These are phyloP conservation scores for Pyrrhoderma noxium DNA, from an alignment of 1,284 basidiomycete species.

Conservation along the genomic window DNA sequence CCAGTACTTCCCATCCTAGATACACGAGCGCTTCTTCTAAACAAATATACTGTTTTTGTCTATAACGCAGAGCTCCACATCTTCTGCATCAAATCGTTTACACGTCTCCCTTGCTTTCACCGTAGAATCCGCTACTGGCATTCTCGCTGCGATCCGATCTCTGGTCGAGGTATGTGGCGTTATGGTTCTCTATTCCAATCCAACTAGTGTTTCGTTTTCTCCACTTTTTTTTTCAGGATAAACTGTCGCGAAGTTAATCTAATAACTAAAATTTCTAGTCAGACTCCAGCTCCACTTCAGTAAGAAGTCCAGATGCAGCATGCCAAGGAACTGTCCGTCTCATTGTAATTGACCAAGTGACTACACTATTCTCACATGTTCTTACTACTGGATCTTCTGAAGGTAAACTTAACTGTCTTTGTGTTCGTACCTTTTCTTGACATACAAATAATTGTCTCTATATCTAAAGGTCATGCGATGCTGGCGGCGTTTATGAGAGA, in stretches of 20 bases:
- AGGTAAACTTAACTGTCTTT: conserved; percentile 28
- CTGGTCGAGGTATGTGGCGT: conserved; percentile 25
- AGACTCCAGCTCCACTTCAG: no score
- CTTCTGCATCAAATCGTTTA: conserved; percentile 32
- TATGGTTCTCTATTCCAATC: no score
- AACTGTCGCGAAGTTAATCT: not conserved
- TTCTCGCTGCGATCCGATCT: conserved; percentile 39
- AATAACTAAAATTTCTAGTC: no score
- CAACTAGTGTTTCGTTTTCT: not conserved
- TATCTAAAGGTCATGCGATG: conserved; percentile 49
- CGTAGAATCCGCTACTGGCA: conserved; percentile 41
- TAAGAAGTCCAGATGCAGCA: no score
- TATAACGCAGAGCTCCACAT: not conserved
- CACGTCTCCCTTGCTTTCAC: conserved; percentile 53
- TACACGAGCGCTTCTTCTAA: not conserved
- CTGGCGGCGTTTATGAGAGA: conserved; percentile 67
- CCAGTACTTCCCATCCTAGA: not conserved
- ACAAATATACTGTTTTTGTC: not conserved
- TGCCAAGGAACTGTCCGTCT: conserved; percentile 26
- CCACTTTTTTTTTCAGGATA: not conserved
- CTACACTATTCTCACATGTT: conserved; percentile 55
- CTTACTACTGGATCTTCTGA: conserved; percentile 62
- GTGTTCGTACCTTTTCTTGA: not conserved
- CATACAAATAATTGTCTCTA: not conserved
- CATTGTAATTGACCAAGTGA: conserved; percentile 60